Evolutionary conservation across 108 stramenopile genomes (phyloP), one percentile per base, ranked within the genome.

Genomic region (Cyclotella distinguenda): DNA sequence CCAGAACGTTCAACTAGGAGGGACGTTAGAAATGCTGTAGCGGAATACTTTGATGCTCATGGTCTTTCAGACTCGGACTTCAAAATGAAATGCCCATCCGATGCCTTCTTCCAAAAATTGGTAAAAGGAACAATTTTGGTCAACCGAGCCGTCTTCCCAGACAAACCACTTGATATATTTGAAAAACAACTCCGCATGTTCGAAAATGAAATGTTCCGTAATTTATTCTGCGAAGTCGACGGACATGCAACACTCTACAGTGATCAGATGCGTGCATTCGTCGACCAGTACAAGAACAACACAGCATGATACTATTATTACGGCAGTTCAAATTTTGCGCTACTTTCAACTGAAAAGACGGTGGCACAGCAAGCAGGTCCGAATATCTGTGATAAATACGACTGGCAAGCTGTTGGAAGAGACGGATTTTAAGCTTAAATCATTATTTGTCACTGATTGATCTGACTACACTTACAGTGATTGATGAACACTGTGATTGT

Each of bases 201-300:
- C 39, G 36, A 56, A 13, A 12, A 28, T 3, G 9, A 35, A 23
- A 9, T 7, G 1, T 56, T 56, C 23, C 19, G 55, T 4, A 19
- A 56, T 56, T 21, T 56, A 22, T 56, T 39, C 21, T 56, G 55
- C 21, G 55, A 56, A 56, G 55, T 56, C 9, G 55, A 56, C 23
- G 55, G 55, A 1, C 7, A 56, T 56, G 55, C 55, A 6, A 56
- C 35, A 22, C 13, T 56, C 15, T 38, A 56, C 3, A 27, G 2
- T 19, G 55, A 56, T 18, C 19, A 25, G 8, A 39, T 56, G 36
- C 34, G 12, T 1, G 22, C 55, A 1, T 56, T 56, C 39, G 15
- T 56, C 8, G 36, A 35, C 19, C 35, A 39, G 15, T 56, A 56
- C 28, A 52, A 32, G 28, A n/a, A 31, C 27, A 30, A 32, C 30